Percentiles rank a stretch among this genome's conserved stretches.
These are phyloP conservation scores for Candida neerlandica DNA, from an alignment of 1,139 yeast species.

Conservation along the genomic window DNA sequence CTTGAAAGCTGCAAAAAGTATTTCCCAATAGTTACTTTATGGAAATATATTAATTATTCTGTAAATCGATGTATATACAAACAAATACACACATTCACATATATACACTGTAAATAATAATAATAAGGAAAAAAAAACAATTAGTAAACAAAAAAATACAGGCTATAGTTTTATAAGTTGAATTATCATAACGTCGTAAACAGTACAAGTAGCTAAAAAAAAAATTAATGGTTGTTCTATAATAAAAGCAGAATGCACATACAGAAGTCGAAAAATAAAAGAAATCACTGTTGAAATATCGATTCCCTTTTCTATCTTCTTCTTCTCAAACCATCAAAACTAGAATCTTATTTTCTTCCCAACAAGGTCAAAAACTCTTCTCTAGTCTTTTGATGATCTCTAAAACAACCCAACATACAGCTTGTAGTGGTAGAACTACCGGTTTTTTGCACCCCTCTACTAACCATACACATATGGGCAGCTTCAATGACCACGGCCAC, in stretches of 20 bases:
- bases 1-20: conserved; percentile 36
- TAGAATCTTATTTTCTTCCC: conserved; percentile 47
- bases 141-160: background rate
- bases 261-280: background rate
- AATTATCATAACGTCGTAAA: conserved; percentile 43
- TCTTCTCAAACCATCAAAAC: background rate
- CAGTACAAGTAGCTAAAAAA: background rate
- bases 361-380: conserved; percentile 91
- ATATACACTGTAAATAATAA: background rate
- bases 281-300: conserved; percentile 7
- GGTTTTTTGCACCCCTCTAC: conserved; percentile 95
- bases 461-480: conserved; percentile 98
- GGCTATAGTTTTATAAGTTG: conserved; percentile 21
- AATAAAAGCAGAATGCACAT: background rate
- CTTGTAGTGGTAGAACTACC: conserved; percentile 94
- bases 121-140: too few species aligned
- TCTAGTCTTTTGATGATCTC: conserved; percentile 91
- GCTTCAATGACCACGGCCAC: conserved; percentile 99
- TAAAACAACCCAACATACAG: conserved; percentile 95
- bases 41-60: conserved; percentile 5
- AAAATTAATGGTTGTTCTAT: background rate
- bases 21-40: conserved; percentile 11
- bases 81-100: background rate
- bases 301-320: conserved; percentile 4
- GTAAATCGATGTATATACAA: conserved; percentile 11